A percentile compares a stretch with the other conserved stretches of the same genome.
phyloP scores from a whole-genome alignment of 2,329 filamentous ascomycete genomes.

The Westerdykella sp. region DNA sequence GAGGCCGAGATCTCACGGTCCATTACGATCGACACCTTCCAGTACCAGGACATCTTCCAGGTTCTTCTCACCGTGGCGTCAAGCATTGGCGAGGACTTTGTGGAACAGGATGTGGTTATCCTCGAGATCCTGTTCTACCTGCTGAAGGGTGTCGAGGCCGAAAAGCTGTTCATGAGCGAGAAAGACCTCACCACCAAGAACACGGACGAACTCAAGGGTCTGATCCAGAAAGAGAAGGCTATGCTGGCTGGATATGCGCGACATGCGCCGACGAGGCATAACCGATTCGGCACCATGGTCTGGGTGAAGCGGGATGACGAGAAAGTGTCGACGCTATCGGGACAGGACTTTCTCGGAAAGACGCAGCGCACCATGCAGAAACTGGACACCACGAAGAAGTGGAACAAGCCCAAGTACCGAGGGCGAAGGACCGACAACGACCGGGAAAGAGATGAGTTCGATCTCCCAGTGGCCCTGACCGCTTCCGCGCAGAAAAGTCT shows the following conservation, averaged over 20 bases:
- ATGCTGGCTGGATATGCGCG: conserved; percentile 72
- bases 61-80: conserved; percentile 81
- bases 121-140: conserved; percentile 91
- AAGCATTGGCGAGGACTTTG: conserved; percentile 90
- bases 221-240: conserved; percentile 78
- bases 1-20: conserved; percentile 85
- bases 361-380: conserved; percentile 69
- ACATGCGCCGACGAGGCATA: conserved; percentile 78
- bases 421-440: conserved; percentile 38
- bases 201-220: conserved; percentile 63
- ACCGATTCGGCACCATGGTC: conserved; percentile 93
- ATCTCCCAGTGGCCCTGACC: conserved; percentile 64
- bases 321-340: conserved; percentile 79
- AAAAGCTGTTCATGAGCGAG: conserved; percentile 80
- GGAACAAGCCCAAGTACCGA: conserved; percentile 66
- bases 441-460: conserved; percentile 57
- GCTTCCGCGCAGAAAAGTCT: conserved; percentile 69
- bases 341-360: conserved; percentile 75
- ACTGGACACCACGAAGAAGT: conserved; percentile 87
- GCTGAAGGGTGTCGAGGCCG: conserved; percentile 79
- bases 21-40: conserved; percentile 79
- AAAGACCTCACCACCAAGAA: conserved; percentile 62
- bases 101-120: conserved; percentile 78
- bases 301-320: conserved; percentile 87
- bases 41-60: conserved; percentile 83